phyloP scores from a whole-genome alignment of 768 basidiomycete species.

The Podaxis sp. region DNA sequence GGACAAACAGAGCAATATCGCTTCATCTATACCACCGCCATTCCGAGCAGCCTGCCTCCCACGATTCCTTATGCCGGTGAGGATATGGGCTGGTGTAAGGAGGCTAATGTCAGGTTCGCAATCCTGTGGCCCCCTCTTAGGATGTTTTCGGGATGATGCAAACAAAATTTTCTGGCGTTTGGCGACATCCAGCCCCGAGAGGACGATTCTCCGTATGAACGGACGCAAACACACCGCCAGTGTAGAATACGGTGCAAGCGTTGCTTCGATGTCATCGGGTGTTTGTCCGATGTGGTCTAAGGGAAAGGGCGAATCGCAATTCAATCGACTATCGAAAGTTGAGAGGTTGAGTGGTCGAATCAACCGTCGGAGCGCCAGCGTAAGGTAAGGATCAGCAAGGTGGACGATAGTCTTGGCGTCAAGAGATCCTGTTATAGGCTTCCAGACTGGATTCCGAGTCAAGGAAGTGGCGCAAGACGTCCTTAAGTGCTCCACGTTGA shows the following conservation, averaged over 20 bases:
- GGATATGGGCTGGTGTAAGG: constrained; percentile 44
- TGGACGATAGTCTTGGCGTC: constrained; percentile 24
- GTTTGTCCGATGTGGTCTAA: constrained; percentile 29
- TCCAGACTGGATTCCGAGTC: background rate
- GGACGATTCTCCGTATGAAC: constrained; percentile 37
- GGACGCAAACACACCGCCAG: constrained; percentile 34
- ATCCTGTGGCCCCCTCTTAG: constrained; percentile 18
- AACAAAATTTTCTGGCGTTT: constrained; percentile 29
- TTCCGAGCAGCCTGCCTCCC: background rate
- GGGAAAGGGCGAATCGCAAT: constrained; percentile 22
- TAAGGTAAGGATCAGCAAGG: constrained; percentile 33
- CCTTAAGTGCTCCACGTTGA: constrained; percentile 23
- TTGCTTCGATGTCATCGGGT: constrained; percentile 28
- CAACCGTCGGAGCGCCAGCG: constrained; percentile 27
- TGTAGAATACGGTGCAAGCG: constrained; percentile 40
- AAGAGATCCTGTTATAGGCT: background rate
- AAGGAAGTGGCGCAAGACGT: background rate
- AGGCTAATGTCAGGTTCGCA: constrained; percentile 22
- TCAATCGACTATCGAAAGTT: constrained; percentile 11
- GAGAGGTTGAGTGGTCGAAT: constrained; percentile 9
- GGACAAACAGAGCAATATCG: constrained; percentile 31
- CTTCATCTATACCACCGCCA: constrained; percentile 16
- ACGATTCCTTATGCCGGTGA: constrained; percentile 33
- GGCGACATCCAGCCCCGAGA: constrained; percentile 36
- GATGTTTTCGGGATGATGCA: constrained; percentile 16